Evolutionary conservation across 345 rosid species (phyloP).

Genomic region (Aquilaria sinensis): DNA sequence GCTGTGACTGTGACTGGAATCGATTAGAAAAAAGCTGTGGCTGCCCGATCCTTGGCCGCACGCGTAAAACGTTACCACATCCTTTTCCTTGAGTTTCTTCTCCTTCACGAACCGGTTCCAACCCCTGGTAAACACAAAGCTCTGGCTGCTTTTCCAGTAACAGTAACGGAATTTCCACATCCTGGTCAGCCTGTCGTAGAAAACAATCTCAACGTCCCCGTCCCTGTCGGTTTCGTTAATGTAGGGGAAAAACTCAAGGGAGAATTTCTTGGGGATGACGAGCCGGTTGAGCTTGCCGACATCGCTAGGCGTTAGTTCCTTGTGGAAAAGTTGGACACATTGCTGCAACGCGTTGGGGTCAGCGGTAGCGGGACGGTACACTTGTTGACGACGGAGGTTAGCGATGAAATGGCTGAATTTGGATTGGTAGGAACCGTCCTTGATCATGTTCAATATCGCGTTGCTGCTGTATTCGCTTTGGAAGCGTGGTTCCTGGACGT

Average conservation of each 20-base stretch:
- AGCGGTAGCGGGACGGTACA: conserved; percentile 14
- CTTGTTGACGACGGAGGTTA: conserved; percentile 1
- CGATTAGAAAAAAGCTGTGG: conserved; percentile 34
- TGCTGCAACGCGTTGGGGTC: too few species aligned
- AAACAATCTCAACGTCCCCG: conserved; percentile 29
- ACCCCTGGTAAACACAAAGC: conserved; percentile 49
- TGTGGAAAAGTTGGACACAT: conserved; percentile 49
- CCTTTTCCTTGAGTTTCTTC: conserved; percentile 25
- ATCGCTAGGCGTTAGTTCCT: conserved; percentile 81
- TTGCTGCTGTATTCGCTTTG: conserved; percentile 31
- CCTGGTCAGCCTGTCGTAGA: conserved; percentile 37
- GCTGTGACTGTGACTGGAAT: conserved; percentile 19
- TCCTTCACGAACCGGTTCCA: conserved; percentile 47
- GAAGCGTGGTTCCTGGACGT: conserved; percentile 40
- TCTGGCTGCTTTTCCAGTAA: conserved; percentile 49
- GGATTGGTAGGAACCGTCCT: conserved; percentile 57
- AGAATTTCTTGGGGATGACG: conserved; percentile 75
- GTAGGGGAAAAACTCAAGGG: conserved; percentile 47
- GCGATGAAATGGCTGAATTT: conserved; percentile 19
- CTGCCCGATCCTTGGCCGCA: conserved; percentile 16
- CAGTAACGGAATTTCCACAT: conserved; percentile 47
- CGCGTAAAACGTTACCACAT: conserved; percentile 20
- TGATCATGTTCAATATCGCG: conserved; percentile 49
- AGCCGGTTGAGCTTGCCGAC: conserved; percentile 86
- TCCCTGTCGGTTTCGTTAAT: conserved; percentile 15